Evolutionary conservation across 306 rosid genomes (phyloP).

Genomic region (Coriaria nepalensis): DNA sequence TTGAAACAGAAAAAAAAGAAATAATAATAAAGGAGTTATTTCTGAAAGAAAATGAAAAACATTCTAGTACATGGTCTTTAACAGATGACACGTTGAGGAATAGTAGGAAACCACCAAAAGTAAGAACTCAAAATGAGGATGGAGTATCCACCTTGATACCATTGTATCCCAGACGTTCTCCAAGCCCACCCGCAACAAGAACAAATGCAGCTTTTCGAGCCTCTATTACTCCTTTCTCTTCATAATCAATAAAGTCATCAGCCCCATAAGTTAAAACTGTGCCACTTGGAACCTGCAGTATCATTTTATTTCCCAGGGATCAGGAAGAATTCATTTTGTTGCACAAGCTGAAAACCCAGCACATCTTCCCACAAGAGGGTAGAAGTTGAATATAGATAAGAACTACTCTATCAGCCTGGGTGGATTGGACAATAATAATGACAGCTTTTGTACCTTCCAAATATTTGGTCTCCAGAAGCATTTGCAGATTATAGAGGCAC

Average conservation of each 20-base stretch:
- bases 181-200: conserved; percentile 99
- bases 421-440: too few species aligned
- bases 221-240: conserved; percentile 70
- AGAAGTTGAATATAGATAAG: background rate
- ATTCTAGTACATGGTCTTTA: too few species aligned
- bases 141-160: conserved; percentile 63
- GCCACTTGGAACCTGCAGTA: conserved; percentile 78
- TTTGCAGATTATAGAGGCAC: too few species aligned
- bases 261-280: conserved; percentile 62
- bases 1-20: too few species aligned
- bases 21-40: too few species aligned
- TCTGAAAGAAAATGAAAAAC: too few species aligned
- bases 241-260: conserved; percentile 51
- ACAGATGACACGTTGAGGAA: too few species aligned
- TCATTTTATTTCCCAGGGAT: conserved; percentile 11
- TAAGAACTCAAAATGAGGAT: background rate
- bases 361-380: background rate
- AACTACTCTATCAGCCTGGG: too few species aligned
- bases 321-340: conserved; percentile 1
- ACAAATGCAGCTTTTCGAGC: conserved; percentile 75
- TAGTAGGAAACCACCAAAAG: too few species aligned
- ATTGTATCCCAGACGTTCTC: conserved; percentile 91
- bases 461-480: too few species aligned
- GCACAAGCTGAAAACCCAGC: background rate
- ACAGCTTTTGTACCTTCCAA: too few species aligned